These are phyloP conservation scores for Globisporangium ultimum DNA, from an alignment of 352 stramenopile genomes.

Conservation along the genomic window DNA sequence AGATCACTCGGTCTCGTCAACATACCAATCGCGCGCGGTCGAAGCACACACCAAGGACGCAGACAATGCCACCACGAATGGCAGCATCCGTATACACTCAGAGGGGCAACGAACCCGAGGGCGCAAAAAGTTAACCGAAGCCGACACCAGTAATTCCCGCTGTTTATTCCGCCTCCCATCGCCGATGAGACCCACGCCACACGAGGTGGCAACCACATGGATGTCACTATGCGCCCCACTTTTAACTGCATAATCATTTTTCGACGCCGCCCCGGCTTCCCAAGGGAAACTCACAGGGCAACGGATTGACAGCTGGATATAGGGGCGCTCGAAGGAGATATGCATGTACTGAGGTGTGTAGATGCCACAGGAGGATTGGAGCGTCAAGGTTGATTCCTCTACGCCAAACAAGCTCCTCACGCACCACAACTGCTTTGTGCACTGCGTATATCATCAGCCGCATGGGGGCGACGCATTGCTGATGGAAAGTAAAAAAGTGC, in stretches of 20 bases:
- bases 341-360: conserved; percentile 18
- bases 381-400: conserved; percentile 7
- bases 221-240: conserved; percentile 55
- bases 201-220: conserved; percentile 19
- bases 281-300: conserved; percentile 9
- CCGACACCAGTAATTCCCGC: neutral
- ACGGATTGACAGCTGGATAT: conserved; percentile 69
- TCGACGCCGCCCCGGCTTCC: conserved; percentile 7
- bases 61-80: neutral
- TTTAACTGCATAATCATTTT: conserved; percentile 71
- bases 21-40: too few species aligned
- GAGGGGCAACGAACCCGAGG: conserved; percentile 7
- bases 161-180: too few species aligned
- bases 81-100: neutral
- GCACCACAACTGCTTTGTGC: conserved; percentile 54
- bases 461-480: conserved; percentile 31
- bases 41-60: neutral
- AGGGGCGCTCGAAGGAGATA: conserved; percentile 24
- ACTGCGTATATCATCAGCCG: conserved; percentile 80
- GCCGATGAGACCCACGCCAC: conserved; percentile 13
- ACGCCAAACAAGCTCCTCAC: conserved; percentile 26
- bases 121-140: neutral
- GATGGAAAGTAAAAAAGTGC: conserved; percentile 79
- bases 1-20: neutral
- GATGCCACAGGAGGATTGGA: conserved; percentile 26